Percentiles rank a stretch among this genome's conserved stretches.
These are phyloP conservation scores for Leccinellum luteum DNA, from an alignment of 768 basidiomycete species.

Conservation along the genomic window DNA sequence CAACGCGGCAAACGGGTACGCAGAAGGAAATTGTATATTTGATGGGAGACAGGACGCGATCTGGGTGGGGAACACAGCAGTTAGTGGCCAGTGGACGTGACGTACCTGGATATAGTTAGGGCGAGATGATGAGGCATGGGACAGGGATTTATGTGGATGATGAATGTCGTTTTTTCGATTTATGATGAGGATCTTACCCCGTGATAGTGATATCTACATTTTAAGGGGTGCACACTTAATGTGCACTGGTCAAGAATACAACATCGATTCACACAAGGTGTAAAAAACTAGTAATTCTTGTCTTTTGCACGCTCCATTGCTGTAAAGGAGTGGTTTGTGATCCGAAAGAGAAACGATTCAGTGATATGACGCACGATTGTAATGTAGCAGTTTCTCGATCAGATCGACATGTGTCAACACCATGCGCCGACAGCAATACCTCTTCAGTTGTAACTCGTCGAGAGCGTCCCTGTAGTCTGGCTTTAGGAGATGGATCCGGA, in stretches of 20 bases:
- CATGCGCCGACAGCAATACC: conserved; percentile 98
- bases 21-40: conserved; percentile 3
- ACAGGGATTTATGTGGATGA: not conserved
- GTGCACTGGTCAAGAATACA: not conserved
- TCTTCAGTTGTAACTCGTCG: conserved; percentile 82
- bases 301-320: conserved; percentile 35
- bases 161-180: not conserved
- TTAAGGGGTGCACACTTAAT: not conserved
- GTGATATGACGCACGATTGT: conserved; percentile 69
- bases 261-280: not conserved
- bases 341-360: conserved; percentile 8
- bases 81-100: not conserved
- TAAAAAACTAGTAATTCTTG: conserved; percentile 17
- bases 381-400: conserved; percentile 95
- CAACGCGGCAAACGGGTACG: not conserved
- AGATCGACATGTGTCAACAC: conserved; percentile 96
- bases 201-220: not conserved
- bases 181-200: not conserved
- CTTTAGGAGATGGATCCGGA: not conserved
- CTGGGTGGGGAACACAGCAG: conserved; percentile 2
- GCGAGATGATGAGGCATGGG: not conserved
- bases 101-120: not conserved
- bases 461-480: conserved; percentile 68
- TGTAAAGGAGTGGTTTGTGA: conserved; percentile 5
- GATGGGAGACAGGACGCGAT: conserved; percentile 4